Base-by-base conservation (phyloP, 164 flowering plant genomes). In the Nelumbo lutea region DNA sequence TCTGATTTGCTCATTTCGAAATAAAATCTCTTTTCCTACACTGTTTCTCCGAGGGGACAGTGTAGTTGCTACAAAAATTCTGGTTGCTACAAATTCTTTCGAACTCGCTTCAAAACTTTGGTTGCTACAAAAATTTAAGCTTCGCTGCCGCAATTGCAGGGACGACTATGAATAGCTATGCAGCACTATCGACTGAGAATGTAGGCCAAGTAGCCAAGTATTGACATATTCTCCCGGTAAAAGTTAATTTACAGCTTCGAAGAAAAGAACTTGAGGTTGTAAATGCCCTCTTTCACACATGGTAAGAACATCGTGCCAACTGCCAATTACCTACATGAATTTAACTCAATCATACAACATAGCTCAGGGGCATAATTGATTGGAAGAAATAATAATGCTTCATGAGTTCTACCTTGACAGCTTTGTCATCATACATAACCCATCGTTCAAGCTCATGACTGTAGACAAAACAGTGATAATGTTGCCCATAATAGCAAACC, bases 401-500 rank as follows among this genome's bases (percentile, higher is more conserved):
- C 62, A 38, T 15, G 6, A 58, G 70, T 7, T 38, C 62, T 84
- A 93, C 99, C 97, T 93, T 93, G 51, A 96, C 98, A 52, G 88
- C 89, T 75, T 77, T 82, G 82, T 96, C 99, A 78, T 96, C 98
- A 67, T 93, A 96, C 99, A 93, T 90, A 60, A 89, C 75, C 99
- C 98, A 96, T n/a, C 69, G 73, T 56, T 77, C 84, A 71, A 72
- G 83, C 52, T 86, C 92, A 70, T 83, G 88, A 79, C 92, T 85
- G 71, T 88, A 91, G 59, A 98, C 98, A 83, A 96, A 96, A 80
- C 99, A 91, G 77, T 90, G 93, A 76, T 96, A 96, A 76, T 93
- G 99, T 77, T 93, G 96, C 55, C 99, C 99, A 73, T 96, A 96
- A 68, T 93, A 96, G 79, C 99, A 96, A 70, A 93, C 99, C 99